Percentiles rank a stretch among this genome's conserved stretches.
Evolutionary conservation across 2,329 filamentous ascomycete genomes (phyloP).

Genomic region (Lithohypha guttulata): DNA sequence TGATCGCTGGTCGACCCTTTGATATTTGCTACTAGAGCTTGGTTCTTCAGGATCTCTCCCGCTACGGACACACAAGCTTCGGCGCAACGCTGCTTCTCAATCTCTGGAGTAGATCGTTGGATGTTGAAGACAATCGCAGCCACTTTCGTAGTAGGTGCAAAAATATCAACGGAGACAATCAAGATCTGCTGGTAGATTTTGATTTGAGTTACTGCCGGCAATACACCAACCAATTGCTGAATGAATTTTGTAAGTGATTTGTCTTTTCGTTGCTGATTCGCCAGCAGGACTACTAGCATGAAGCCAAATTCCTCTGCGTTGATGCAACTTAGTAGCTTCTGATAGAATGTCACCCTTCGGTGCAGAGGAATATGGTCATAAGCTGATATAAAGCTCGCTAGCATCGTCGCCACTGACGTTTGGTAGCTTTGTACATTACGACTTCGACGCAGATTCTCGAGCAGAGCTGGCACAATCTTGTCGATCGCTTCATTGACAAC

Average conservation of each 20-base stretch:
- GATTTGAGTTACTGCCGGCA: conserved; percentile 65
- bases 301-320: conserved; percentile 80
- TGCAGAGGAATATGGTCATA: conserved; percentile 93
- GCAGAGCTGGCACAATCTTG: conserved; percentile 83
- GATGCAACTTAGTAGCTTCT: conserved; percentile 72
- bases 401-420: conserved; percentile 68
- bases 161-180: conserved; percentile 61
- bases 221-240: conserved; percentile 60
- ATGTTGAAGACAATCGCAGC: conserved; percentile 62
- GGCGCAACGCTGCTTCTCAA: conserved; percentile 28
- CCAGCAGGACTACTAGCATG: conserved; percentile 75
- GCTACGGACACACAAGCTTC: conserved; percentile 30
- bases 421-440: conserved; percentile 58
- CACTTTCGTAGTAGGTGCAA: conserved; percentile 62
- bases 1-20: conserved; percentile 9
- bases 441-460: conserved; percentile 61
- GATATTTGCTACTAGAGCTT: conserved; percentile 12
- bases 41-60: conserved; percentile 13
- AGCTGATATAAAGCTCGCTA: conserved; percentile 92
- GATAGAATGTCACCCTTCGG: conserved; percentile 69
- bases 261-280: conserved; percentile 76
- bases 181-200: conserved; percentile 65
- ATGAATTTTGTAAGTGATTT: conserved; percentile 65
- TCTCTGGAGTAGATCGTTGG: conserved; percentile 28
- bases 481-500: conserved; percentile 92